A percentile compares a stretch with the other conserved stretches of the same genome.
Conservation (phyloP, 2,329 filamentous ascomycete genomes). For the Mariannaea elegans region DNA sequence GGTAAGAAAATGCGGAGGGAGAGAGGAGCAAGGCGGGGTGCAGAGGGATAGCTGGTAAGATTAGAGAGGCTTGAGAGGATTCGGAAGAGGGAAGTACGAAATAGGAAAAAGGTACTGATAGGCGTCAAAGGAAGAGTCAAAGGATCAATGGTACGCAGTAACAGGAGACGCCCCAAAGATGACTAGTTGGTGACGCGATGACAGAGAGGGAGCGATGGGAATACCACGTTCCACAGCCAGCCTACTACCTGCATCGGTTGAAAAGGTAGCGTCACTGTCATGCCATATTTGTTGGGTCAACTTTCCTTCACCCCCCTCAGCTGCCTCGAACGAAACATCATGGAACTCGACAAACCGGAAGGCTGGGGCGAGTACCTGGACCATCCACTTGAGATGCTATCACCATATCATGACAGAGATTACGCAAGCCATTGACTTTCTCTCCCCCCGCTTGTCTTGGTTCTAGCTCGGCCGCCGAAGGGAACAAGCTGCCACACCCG, state of each 20-base stretch:
- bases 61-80: conserved; percentile 4
- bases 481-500: background rate
- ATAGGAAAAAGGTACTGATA: conserved; percentile 3
- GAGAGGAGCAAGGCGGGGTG: background rate
- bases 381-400: conserved; percentile 6
- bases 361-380: too few species aligned
- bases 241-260: too few species aligned
- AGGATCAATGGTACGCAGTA: background rate
- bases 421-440: conserved; percentile 13
- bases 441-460: background rate
- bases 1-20: conserved; percentile 1
- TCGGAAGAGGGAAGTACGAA: conserved; percentile 12
- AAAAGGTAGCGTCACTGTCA: conserved; percentile 14
- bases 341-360: too few species aligned
- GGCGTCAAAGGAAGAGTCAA: background rate
- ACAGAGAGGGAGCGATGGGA: background rate
- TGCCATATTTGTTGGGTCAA: conserved; percentile 7
- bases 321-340: too few species aligned
- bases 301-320: too few species aligned
- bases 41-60: conserved; percentile 6
- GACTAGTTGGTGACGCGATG: background rate
- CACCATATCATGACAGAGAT: conserved; percentile 14
- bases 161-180: background rate
- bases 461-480: background rate
- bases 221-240: background rate